These are phyloP conservation scores for Phytophthora niederhauseri DNA, from an alignment of 352 stramenopile genomes.

Conservation along the genomic window DNA sequence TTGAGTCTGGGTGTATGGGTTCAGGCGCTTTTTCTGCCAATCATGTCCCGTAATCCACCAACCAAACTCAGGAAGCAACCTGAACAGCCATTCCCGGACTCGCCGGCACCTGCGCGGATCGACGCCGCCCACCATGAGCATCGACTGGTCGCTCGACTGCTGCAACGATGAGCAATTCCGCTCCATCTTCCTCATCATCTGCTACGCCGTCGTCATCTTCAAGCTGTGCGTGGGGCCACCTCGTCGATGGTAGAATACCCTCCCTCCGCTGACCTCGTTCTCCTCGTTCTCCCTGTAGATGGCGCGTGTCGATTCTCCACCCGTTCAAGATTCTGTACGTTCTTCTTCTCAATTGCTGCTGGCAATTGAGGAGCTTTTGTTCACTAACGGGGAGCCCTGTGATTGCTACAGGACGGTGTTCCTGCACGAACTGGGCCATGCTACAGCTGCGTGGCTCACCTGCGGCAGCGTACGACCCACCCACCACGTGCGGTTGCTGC, in stretches of 20 bases:
- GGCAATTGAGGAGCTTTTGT: background rate
- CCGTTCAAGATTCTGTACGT: constrained; percentile 91
- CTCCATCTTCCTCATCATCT: constrained; percentile 89
- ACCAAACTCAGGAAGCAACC: constrained; percentile 5
- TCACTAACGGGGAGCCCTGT: constrained; percentile 5
- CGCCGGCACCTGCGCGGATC: background rate
- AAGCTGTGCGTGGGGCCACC: constrained; percentile 60
- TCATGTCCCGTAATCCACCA: constrained; percentile 17
- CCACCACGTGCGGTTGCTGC: background rate
- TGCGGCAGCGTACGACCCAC: constrained; percentile 63
- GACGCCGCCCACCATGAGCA: constrained; percentile 24
- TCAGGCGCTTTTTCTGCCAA: constrained; percentile 24
- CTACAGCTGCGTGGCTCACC: constrained; percentile 84
- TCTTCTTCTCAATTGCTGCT: background rate
- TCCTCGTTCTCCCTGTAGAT: constrained; percentile 46
- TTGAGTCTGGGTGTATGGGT: background rate
- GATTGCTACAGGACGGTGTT: constrained; percentile 74
- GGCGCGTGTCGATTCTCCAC: constrained; percentile 84
- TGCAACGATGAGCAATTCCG: constrained; percentile 90
- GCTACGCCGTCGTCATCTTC: constrained; percentile 87
- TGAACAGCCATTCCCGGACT: constrained; percentile 21
- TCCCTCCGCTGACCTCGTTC: constrained; percentile 8
- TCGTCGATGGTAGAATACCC: background rate
- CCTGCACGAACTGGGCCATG: constrained; percentile 86
- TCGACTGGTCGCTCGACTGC: constrained; percentile 77